phyloP scores from a whole-genome alignment of 2,329 filamentous ascomycete species.

The Falciphora oryzae region DNA sequence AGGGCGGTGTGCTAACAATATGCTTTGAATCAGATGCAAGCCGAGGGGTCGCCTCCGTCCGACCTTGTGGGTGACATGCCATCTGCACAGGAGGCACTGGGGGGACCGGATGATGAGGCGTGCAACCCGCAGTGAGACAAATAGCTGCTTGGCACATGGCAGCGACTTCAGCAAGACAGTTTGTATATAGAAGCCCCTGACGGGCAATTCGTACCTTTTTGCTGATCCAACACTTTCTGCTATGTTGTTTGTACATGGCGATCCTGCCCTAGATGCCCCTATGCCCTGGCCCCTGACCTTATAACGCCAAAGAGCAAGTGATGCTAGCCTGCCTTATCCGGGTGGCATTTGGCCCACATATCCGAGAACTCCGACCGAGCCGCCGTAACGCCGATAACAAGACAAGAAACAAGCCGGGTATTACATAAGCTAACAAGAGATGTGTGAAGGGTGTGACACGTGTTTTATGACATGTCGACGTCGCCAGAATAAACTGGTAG shows the following conservation, averaged over 20 bases:
- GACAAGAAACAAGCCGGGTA: constrained; percentile 1
- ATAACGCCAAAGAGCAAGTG: background rate
- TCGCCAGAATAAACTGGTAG: constrained; percentile 27
- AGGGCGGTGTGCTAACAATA: constrained; percentile 1
- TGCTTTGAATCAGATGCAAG: constrained; percentile 74
- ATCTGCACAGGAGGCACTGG: constrained; percentile 68
- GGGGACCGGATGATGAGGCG: constrained; percentile 49
- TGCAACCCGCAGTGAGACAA: constrained; percentile 52
- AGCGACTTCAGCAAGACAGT: background rate
- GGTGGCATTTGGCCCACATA: constrained; percentile 1
- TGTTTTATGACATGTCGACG: constrained; percentile 37
- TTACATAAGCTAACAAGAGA: background rate
- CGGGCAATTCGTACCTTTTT: background rate
- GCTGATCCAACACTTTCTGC: background rate
- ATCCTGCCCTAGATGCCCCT: background rate
- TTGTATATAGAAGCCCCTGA: background rate
- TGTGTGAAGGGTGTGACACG: background rate
- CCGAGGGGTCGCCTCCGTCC: constrained; percentile 79
- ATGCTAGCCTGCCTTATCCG: background rate
- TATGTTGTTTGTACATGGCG: background rate
- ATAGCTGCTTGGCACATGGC: background rate
- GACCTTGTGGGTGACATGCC: constrained; percentile 90
- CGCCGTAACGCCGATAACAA: constrained; percentile 4
- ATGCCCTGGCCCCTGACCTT: background rate
- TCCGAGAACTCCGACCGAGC: constrained; percentile 9